A percentile compares a stretch with the other conserved stretches of the same genome.
phyloP scores from a whole-genome alignment of 2,329 filamentous ascomycete genomes.

The Monosporascus ibericus region DNA sequence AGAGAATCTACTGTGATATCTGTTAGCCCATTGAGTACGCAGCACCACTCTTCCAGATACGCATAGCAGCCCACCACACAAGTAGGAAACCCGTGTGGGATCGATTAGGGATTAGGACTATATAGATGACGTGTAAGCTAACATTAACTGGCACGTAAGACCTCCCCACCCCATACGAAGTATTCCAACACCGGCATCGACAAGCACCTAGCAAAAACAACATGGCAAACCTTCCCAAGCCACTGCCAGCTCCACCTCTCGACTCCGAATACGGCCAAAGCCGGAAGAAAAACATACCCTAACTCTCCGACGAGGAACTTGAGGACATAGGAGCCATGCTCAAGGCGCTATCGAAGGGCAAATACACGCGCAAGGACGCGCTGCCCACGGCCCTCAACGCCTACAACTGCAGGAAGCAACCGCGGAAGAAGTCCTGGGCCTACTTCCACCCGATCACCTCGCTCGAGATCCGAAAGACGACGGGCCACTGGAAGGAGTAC shows the following conservation, averaged over 20 bases:
- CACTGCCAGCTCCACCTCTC: not conserved
- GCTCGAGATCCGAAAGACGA: not conserved
- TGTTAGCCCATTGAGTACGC: too few relatives aligned
- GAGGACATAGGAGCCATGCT: constrained; percentile 7
- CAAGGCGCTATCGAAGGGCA: constrained; percentile 7
- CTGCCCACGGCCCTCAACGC: constrained; percentile 14
- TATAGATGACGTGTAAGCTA: too few relatives aligned
- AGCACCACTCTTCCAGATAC: not conserved
- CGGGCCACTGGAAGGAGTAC: not conserved
- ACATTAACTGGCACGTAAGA: too few relatives aligned
- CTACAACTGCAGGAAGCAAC: constrained; percentile 11
- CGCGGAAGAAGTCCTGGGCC: constrained; percentile 4
- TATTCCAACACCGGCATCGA: too few relatives aligned
- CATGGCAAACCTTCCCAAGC: too few relatives aligned
- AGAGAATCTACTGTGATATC: too few relatives aligned
- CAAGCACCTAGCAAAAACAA: too few relatives aligned
- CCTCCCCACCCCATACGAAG: too few relatives aligned
- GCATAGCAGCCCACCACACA: not conserved
- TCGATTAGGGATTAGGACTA: too few relatives aligned
- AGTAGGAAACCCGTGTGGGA: too few relatives aligned
- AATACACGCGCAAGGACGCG: constrained; percentile 9
- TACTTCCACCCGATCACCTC: constrained; percentile 15
- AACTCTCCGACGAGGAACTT: constrained; percentile 7
- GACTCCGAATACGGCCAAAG: constrained; percentile 1
- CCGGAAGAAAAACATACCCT: constrained; percentile 1